Conservation (phyloP, 257 asterid species). For the Nicotiana otophora region DNA sequence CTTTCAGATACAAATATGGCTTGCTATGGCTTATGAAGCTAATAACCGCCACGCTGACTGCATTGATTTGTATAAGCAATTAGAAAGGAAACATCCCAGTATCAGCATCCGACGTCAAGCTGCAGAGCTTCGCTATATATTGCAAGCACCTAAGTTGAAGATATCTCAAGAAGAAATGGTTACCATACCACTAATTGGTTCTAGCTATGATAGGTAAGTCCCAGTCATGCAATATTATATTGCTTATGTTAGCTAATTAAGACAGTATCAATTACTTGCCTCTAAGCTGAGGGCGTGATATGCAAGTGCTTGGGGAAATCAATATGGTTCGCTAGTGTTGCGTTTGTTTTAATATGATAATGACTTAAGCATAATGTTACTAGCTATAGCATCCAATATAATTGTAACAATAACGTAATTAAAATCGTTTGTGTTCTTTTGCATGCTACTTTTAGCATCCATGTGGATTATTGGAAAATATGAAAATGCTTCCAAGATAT, state of each 20-base stretch:
- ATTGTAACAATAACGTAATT: not conserved
- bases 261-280: not conserved
- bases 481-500: not conserved
- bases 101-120: slow-evolving; percentile 89
- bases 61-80: slow-evolving; percentile 68
- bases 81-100: slow-evolving; percentile 80
- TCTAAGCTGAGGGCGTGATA: not conserved
- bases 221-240: not conserved
- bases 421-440: not conserved
- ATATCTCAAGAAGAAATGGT: slow-evolving; percentile 99
- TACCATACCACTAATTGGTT: slow-evolving; percentile 90
- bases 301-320: not conserved
- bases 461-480: not conserved
- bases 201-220: slow-evolving; percentile 86
- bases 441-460: slow-evolving; percentile 3
- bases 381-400: not conserved
- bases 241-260: not conserved
- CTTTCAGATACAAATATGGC: slow-evolving; percentile 94
- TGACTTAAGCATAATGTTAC: not conserved
- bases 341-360: not conserved
- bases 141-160: slow-evolving; percentile 96
- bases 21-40: slow-evolving; percentile 99
- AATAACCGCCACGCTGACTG: slow-evolving; percentile 89
- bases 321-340: not conserved
- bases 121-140: slow-evolving; percentile 75